Base-by-base conservation (phyloP, 2,329 filamentous ascomycete genomes). In the Alternaria tenuissima region DNA sequence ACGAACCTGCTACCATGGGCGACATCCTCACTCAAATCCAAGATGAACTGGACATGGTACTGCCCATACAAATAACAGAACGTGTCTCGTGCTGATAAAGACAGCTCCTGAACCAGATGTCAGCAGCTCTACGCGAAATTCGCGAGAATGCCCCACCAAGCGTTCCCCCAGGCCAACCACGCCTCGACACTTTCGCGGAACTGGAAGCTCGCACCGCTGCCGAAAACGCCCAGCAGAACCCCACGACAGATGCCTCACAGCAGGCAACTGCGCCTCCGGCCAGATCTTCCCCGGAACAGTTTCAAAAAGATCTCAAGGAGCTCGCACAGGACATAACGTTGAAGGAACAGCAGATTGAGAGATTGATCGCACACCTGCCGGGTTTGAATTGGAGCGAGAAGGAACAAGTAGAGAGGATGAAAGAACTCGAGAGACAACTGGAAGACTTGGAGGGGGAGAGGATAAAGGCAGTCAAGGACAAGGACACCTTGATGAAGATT, bases 21-120 rank as follows among this genome's bases (percentile, higher is more conserved):
- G 92, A 96, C 75, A 85, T 90, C 63, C 84, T 96, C 59, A 94
- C 92, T 1, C 92, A 95, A 78, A 84, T 95, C 59, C 92, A 96
- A 79, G 91, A 95, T 81, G 89, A 91, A 78, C 87, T 94, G 62
- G 92, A 95, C 73, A 88, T 93, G 85, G 91, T 92, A 81, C 34
- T 44, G 20, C 24, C 22, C 28, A 28, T 22, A 20, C 30, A 30
- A 47, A 44, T n/a, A 43, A 20, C 43, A 47, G 22, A 34, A 16
- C 11, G 9, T 26, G 30, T 48, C 39, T 39, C 54, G 14, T 47
- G 41, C 48, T 57, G 16, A 64, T 36, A 18, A 16, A 12, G 7
- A 18, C 62, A 84, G 81, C 79, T 84, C 38, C 75, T 82, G 20
- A 80, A 81, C 41, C 81, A 83, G 71, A 83, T 84, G 81, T 56